phyloP scores from a whole-genome alignment of 192 early-diverging fungal species.

The Coemansia sp. region DNA sequence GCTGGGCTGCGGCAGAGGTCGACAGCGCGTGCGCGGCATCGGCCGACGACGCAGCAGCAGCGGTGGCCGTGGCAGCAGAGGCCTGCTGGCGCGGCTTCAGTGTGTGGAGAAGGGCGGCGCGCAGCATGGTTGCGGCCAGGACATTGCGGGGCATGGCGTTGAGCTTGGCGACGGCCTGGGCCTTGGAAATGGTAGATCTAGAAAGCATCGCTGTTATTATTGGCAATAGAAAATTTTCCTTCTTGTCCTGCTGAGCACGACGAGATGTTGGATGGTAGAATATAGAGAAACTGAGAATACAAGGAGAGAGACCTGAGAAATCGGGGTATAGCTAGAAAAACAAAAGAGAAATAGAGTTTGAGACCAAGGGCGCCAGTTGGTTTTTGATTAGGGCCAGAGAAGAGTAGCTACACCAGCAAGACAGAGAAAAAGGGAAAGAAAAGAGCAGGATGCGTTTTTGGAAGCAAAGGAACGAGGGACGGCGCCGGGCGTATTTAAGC shows the following conservation, averaged over 20 bases:
- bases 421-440: background rate
- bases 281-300: background rate
- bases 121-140: constrained; percentile 20
- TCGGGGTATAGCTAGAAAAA: too few species aligned
- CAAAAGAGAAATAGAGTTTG: too few species aligned
- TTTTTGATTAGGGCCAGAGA: too few species aligned
- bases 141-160: constrained; percentile 15
- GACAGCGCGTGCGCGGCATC: background rate
- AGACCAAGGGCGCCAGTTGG: too few species aligned
- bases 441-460: background rate
- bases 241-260: background rate
- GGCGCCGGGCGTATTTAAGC: too few species aligned
- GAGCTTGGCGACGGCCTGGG: constrained; percentile 29
- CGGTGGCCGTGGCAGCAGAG: constrained; percentile 20
- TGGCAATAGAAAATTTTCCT: constrained; percentile 6
- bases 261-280: background rate
- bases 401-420: background rate
- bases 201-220: constrained; percentile 39
- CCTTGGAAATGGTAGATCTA: constrained; percentile 37
- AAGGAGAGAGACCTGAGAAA: too few species aligned
- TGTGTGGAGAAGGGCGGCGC: constrained; percentile 46
- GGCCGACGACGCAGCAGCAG: background rate
- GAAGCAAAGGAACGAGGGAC: background rate
- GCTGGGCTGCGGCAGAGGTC: constrained; percentile 15
- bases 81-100: constrained; percentile 46